phyloP scores from a whole-genome alignment of 2,329 filamentous ascomycete species.

The Colletotrichum gloeosporioides region DNA sequence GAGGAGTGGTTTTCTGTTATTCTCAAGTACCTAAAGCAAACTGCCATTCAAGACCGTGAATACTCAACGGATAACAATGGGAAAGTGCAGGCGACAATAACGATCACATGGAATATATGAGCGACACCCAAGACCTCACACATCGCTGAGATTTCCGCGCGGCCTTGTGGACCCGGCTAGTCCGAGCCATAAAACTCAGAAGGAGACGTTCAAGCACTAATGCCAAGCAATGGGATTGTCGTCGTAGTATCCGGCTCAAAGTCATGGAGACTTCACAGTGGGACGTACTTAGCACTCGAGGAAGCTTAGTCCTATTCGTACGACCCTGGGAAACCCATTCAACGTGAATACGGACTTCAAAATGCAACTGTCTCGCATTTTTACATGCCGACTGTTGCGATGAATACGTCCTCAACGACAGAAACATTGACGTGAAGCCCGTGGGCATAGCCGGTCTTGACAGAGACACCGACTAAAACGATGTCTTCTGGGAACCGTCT shows the following conservation, averaged over 20 bases:
- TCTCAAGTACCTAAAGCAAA: no score
- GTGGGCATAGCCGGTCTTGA: not conserved
- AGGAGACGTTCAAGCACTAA: no score
- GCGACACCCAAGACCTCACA: not conserved
- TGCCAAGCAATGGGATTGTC: no score
- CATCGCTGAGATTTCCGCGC: not conserved
- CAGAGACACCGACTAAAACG: not conserved
- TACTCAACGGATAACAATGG: not conserved
- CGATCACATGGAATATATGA: no score
- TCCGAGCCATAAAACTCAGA: rapidly evolving
- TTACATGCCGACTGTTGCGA: not conserved
- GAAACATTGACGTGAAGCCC: not conserved
- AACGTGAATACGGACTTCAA: not conserved
- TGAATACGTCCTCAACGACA: not conserved
- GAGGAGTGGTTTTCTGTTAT: no score
- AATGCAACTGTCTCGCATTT: rapidly evolving
- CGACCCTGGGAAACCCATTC: rapidly evolving
- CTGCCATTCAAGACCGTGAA: rapidly evolving
- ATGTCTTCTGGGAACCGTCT: rapidly evolving
- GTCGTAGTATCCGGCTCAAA: not conserved
- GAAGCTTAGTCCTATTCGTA: not conserved
- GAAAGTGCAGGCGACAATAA: not conserved
- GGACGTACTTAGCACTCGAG: not conserved
- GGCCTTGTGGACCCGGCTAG: not conserved
- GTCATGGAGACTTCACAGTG: not conserved